Percentiles rank a stretch among this genome's conserved stretches.
phyloP scores from a whole-genome alignment of 2,329 filamentous ascomycete genomes.

The Botrytis medusae region DNA sequence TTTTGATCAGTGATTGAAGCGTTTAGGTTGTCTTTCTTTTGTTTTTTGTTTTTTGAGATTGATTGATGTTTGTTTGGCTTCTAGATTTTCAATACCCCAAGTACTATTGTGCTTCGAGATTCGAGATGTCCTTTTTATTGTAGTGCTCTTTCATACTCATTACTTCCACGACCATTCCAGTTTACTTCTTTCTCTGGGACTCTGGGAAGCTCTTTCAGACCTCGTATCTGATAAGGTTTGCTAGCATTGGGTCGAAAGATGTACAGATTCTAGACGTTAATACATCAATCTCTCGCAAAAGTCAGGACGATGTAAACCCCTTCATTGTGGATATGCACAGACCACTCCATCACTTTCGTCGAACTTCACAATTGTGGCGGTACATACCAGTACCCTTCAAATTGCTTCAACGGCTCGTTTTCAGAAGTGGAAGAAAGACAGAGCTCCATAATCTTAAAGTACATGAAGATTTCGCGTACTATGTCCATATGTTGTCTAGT shows the following conservation, averaged over 20 bases:
- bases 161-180: not conserved
- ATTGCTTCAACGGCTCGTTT: not conserved
- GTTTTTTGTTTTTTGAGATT: not conserved
- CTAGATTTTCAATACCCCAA: not conserved
- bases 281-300: not conserved
- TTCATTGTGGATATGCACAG: not conserved
- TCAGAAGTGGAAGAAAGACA: not conserved
- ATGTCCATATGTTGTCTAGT: not conserved
- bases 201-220: not conserved
- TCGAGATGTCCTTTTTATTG: not conserved
- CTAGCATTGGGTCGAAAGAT: not conserved
- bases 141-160: not conserved
- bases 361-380: not conserved
- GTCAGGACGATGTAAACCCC: not conserved
- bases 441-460: not conserved
- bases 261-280: too few species aligned
- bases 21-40: not conserved
- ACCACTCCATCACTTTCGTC: not conserved
- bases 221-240: not conserved
- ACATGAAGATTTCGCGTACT: not conserved
- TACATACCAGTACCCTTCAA: not conserved
- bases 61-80: not conserved
- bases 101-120: not conserved
- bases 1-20: not conserved
- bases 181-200: not conserved